Base-by-base conservation (phyloP, 768 basidiomycete genomes). In the Termitomyces sp. region DNA sequence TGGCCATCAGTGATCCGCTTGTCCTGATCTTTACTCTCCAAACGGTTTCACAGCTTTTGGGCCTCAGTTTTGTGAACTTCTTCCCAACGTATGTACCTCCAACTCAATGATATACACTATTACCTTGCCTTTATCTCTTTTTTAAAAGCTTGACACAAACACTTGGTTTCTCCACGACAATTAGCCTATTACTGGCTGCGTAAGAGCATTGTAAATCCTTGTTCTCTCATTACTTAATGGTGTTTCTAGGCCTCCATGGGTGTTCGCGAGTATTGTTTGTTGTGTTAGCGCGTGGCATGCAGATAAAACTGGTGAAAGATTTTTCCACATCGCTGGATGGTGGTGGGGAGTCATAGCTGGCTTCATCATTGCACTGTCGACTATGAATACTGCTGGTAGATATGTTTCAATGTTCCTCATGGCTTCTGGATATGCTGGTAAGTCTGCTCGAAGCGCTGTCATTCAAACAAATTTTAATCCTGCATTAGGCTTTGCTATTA, bases 391-490 rank as follows among this genome's bases (percentile, higher is more conserved):
- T n/a, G 76, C 69, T 0, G 84, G 75, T 1, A 78, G 85, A 53
- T 87, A 87, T 60, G 72, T 87, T 27, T 76, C 82, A 1, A 68
- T 87, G 67, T 87, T 86, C 69, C 71, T 87, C 32, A 85, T 88
- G 84, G 77, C 85, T 0, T 68, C 70, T 52, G 85, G 85, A 50
- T 81, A 80, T 59, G 69, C 69, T 7, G 72, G 74, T 70, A 41
- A 48, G 71, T 59, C n/a, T 13, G 9, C 32, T 16, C 12, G n/a
- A 32, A 14, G 26, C 22, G 20, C 13, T 20, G 41, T 14, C 18
- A 34, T 37, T 29, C 27, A 31, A 18, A 14, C 27, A 36, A 1
- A 13, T 54, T 26, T 3, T n/a, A 34, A 36, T 24, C 22, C 8
- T 24, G 20, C 44, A 31, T 3, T 51, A 77, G 77, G 76, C 3